Evolutionary conservation across 768 basidiomycete genomes (phyloP), one percentile per base, ranked within the genome.

Genomic region (Fistulinella prunicolor): DNA sequence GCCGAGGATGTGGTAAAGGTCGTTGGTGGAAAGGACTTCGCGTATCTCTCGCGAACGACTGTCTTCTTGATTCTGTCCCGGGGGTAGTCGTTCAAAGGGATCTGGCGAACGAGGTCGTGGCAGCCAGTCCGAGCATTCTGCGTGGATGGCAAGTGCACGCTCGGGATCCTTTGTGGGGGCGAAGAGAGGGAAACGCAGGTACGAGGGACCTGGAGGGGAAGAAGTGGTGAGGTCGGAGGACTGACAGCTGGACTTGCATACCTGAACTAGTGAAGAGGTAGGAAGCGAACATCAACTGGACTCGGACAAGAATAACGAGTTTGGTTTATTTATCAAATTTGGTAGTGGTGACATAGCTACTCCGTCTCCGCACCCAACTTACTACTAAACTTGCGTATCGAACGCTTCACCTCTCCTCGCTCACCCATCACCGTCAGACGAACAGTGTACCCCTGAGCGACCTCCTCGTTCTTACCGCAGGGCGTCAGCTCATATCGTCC

Each of bases 351-450:
- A 32, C 13, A 9, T 32, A 14, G 4, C 13, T 14, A 32, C 9
- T 6, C 30, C 13, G 76, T 46, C 28, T 60, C 50, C 29, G 67
- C 74, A 13, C 68, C 70, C 32, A 87, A 57, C 20, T 55, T 60
- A 39, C 59, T 66, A 42, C 83, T 77, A 29, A 96, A 75, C 56
- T 64, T 75, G 47, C 69, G 68, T 34, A 82, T 77, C 26, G 80
- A 72, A 49, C 79, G 66, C 55, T 71, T 76, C 41, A 91, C 82
- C 65, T 93, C 89, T 12, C 91, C 92, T 37, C 85, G 74, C 62
- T 89, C 86, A 9, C 94, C 94, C 94, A 97, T 97, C 23, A 89
- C 77, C n/a, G 92, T 95, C 63, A 95, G 54, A 46, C 76, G 72
- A 20, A 92, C 55, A 23, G 73, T 70, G 4, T 66, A 73, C 10